These are phyloP conservation scores for Panellus pusillus DNA, from an alignment of 768 basidiomycete species.

Conservation along the genomic window DNA sequence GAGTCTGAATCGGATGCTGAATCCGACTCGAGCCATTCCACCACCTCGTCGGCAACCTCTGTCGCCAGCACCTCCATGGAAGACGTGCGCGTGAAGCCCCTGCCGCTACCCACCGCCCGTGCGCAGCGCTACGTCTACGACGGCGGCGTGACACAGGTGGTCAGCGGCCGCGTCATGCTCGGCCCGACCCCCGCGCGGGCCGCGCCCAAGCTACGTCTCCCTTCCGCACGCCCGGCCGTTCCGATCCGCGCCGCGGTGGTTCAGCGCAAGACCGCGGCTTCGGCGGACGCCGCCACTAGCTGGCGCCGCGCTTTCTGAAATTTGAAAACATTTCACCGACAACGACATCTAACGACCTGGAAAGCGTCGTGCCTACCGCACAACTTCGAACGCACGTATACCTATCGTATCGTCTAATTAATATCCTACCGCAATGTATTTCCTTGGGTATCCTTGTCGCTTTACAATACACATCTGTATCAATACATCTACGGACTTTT, in stretches of 20 bases:
- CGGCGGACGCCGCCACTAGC: no score
- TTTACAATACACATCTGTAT: no score
- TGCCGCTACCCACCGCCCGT: neutral
- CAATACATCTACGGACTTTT: no score
- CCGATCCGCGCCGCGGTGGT: no score
- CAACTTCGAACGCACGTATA: no score
- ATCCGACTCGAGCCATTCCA: constrained; percentile 6
- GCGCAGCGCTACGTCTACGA: constrained; percentile 1
- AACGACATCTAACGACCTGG: no score
- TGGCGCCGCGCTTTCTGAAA: neutral
- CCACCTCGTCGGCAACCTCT: neutral
- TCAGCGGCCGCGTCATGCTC: constrained; percentile 16
- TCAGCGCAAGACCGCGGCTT: no score
- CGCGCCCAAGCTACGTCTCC: neutral
- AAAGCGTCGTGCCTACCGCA: no score
- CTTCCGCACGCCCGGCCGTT: neutral
- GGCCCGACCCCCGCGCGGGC: neutral
- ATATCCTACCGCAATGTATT: no score
- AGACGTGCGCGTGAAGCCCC: no score
- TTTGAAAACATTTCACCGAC: neutral
- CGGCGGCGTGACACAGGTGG: constrained; percentile 10
- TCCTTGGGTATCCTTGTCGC: no score
- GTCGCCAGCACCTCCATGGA: neutral
- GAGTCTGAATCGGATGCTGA: neutral
- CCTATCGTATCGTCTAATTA: no score